phyloP scores from a whole-genome alignment of 148 eudicot species.

The Pouteria glomerata region DNA sequence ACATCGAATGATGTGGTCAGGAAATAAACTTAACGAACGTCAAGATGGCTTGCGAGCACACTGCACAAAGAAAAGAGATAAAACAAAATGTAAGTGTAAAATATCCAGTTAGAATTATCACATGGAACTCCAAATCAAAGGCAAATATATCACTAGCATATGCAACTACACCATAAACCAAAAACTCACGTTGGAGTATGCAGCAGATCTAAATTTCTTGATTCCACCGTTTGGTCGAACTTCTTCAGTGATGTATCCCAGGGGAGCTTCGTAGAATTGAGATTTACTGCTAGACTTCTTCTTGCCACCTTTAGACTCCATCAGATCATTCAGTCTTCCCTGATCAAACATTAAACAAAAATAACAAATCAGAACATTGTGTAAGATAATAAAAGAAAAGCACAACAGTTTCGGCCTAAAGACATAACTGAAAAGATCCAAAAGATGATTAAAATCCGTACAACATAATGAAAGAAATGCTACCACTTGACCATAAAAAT shows the following conservation, averaged over 20 bases:
- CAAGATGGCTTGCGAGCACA: slow-evolving; percentile 63
- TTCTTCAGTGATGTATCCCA: slow-evolving; percentile 70
- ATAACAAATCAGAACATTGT: neutral
- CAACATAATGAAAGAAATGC: no score
- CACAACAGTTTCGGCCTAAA: neutral
- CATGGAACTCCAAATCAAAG: neutral
- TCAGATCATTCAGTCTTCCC: slow-evolving; percentile 62
- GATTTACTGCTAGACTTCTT: slow-evolving; percentile 64
- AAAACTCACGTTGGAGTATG: slow-evolving; percentile 61
- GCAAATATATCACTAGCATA: neutral
- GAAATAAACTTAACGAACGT: slow-evolving; percentile 12
- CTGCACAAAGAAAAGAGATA: slow-evolving; percentile 24
- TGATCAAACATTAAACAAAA: neutral
- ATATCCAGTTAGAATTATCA: neutral
- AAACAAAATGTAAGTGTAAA: neutral
- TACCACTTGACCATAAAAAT: no score
- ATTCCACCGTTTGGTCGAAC: slow-evolving; percentile 68
- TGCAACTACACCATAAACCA: neutral
- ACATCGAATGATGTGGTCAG: slow-evolving; percentile 16
- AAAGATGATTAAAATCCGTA: neutral
- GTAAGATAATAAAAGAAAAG: neutral
- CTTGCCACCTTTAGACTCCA: slow-evolving; percentile 86
- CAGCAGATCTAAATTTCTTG: slow-evolving; percentile 72
- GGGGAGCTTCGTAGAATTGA: slow-evolving; percentile 63
- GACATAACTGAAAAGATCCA: neutral